Conservation (phyloP, 306 rosid species). For the Carpinus viminea region DNA sequence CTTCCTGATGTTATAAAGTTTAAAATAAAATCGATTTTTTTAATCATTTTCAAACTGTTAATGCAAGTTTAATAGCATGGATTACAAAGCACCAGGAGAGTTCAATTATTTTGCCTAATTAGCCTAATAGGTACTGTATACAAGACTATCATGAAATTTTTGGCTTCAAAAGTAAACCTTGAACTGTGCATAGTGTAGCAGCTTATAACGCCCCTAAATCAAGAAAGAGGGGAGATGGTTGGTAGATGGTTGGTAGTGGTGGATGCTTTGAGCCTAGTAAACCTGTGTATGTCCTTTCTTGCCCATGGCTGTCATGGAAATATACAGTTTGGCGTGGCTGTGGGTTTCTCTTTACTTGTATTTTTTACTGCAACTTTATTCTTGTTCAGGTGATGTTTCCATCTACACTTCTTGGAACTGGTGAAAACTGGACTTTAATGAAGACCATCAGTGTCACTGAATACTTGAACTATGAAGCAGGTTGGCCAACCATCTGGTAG, state of each 20-base stretch:
- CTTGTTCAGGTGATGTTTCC: slow-evolving; percentile 92
- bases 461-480: slow-evolving; percentile 93
- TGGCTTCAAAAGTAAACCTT: background rate
- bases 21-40: background rate
- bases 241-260: too few relatives aligned
- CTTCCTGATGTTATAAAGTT: background rate
- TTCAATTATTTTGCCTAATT: background rate
- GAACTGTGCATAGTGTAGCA: background rate
- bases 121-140: background rate
- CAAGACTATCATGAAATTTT: background rate
- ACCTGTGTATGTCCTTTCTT: background rate
- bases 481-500: slow-evolving; percentile 34
- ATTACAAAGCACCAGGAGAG: background rate
- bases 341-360: background rate
- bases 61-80: background rate
- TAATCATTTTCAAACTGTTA: background rate
- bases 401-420: slow-evolving; percentile 87
- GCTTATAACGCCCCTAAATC: background rate
- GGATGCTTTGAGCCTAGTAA: background rate
- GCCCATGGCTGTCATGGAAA: background rate
- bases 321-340: slow-evolving; percentile 1
- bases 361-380: slow-evolving; percentile 9
- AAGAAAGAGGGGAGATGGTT: background rate
- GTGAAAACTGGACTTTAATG: slow-evolving; percentile 92
- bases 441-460: slow-evolving; percentile 99